Conservation (phyloP, 306 rosid species). For the Begonia loranthoides region DNA sequence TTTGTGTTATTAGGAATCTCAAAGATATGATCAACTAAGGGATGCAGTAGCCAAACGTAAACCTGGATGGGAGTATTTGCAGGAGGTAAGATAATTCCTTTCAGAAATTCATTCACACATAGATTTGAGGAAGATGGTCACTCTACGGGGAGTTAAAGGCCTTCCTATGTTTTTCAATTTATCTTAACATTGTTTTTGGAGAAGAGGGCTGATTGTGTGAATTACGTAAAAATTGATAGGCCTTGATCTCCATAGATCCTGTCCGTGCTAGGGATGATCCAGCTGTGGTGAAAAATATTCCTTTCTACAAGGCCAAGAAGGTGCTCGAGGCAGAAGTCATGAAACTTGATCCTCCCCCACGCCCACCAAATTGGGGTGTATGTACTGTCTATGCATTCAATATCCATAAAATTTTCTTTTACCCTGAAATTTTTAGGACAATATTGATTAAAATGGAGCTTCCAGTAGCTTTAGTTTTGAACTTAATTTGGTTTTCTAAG, state of each 20-base stretch:
- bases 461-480: no score
- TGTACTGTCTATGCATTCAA: conserved; percentile 18
- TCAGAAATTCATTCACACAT: conserved; percentile 6
- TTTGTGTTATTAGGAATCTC: conserved; percentile 48
- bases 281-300: conserved; percentile 65
- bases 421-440: not conserved
- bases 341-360: conserved; percentile 85
- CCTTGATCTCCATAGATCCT: conserved; percentile 79
- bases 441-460: no score
- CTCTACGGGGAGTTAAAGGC: not conserved
- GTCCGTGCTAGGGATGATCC: conserved; percentile 85
- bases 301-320: conserved; percentile 82
- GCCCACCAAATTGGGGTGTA: conserved; percentile 92
- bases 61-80: conserved; percentile 95
- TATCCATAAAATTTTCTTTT: not conserved
- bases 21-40: conserved; percentile 72
- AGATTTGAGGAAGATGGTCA: conserved; percentile 2
- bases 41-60: conserved; percentile 74
- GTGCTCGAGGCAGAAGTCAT: conserved; percentile 66
- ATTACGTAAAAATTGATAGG: conserved; percentile 29
- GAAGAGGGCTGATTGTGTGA: no score
- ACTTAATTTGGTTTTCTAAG: no score
- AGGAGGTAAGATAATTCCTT: conserved; percentile 49
- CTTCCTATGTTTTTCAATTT: not conserved
- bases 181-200: no score